A percentile compares a stretch with the other conserved stretches of the same genome.
Conservation (phyloP, 208 protist genomes). For the Acanthamoeba healyi region DNA sequence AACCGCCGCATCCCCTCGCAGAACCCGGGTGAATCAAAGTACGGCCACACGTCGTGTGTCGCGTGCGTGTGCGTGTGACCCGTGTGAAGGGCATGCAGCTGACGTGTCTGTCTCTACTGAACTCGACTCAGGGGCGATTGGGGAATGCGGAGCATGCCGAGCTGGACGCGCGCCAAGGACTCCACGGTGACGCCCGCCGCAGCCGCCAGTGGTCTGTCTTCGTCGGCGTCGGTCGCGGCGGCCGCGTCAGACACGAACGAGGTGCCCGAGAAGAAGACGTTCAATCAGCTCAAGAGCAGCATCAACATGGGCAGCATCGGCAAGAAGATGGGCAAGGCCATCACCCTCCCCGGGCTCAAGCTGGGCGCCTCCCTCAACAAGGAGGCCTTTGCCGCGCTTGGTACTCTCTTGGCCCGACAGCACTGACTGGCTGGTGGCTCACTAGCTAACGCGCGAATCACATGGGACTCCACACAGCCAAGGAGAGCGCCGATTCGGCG, state of each 20-base stretch:
- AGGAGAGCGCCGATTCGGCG: neutral
- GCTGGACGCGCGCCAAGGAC: neutral
- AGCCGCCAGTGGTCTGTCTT: neutral
- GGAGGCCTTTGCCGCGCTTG: neutral
- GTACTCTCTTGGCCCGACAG: too few relatives aligned
- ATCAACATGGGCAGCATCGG: conserved; percentile 50
- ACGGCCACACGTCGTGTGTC: neutral
- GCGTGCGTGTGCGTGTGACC: neutral
- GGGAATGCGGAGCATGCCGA: conserved; percentile 9
- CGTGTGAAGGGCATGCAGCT: too few relatives aligned
- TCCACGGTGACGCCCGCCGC: neutral
- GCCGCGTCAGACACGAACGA: neutral
- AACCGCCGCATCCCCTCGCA: neutral
- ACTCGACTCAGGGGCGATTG: conserved; percentile 4
- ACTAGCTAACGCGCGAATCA: neutral
- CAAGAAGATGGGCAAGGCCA: conserved; percentile 50
- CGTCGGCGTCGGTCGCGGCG: neutral
- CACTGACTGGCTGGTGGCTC: too few relatives aligned
- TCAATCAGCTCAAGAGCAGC: conserved; percentile 22
- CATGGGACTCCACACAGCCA: neutral
- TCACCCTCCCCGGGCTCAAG: conserved; percentile 15
- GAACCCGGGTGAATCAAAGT: neutral
- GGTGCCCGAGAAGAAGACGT: neutral
- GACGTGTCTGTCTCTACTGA: too few relatives aligned
- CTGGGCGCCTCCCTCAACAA: neutral